A percentile compares a stretch with the other conserved stretches of the same genome.
These are phyloP conservation scores for Penicillium taxi DNA, from an alignment of 495 filamentous ascomycete species.

Conservation along the genomic window DNA sequence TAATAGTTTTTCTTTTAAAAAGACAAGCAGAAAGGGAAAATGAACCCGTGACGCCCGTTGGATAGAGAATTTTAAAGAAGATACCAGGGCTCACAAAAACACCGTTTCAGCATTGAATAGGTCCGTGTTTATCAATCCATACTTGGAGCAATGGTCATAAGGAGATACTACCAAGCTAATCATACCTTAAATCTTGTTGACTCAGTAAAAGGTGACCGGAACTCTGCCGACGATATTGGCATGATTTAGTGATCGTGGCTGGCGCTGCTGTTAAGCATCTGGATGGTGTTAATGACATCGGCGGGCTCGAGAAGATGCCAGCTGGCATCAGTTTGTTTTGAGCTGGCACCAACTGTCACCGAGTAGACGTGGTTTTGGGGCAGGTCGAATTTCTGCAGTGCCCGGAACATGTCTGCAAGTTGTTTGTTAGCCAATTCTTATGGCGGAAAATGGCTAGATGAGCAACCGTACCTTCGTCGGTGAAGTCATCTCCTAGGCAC, in stretches of 20 bases:
- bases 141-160: too few relatives aligned
- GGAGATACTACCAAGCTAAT: too few relatives aligned
- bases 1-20: too few relatives aligned
- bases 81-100: too few relatives aligned
- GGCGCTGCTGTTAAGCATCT: slow-evolving; percentile 51
- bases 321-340: slow-evolving; percentile 75
- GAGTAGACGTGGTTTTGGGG: slow-evolving; percentile 65
- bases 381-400: slow-evolving; percentile 50
- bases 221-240: too few relatives aligned
- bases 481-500: slow-evolving; percentile 90
- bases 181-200: too few relatives aligned
- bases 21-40: too few relatives aligned
- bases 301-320: slow-evolving; percentile 82
- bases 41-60: too few relatives aligned
- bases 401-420: slow-evolving; percentile 53
- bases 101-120: too few relatives aligned
- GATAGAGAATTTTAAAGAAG: too few relatives aligned
- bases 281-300: slow-evolving; percentile 75
- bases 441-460: neutral
- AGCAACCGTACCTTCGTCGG: slow-evolving; percentile 79
- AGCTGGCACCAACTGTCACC: slow-evolving; percentile 78
- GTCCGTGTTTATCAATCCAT: too few relatives aligned
- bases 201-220: too few relatives aligned
- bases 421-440: slow-evolving; percentile 3
- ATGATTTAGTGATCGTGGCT: slow-evolving; percentile 28